phyloP scores from a whole-genome alignment of 116 monocot species.

The Iris pallida region DNA sequence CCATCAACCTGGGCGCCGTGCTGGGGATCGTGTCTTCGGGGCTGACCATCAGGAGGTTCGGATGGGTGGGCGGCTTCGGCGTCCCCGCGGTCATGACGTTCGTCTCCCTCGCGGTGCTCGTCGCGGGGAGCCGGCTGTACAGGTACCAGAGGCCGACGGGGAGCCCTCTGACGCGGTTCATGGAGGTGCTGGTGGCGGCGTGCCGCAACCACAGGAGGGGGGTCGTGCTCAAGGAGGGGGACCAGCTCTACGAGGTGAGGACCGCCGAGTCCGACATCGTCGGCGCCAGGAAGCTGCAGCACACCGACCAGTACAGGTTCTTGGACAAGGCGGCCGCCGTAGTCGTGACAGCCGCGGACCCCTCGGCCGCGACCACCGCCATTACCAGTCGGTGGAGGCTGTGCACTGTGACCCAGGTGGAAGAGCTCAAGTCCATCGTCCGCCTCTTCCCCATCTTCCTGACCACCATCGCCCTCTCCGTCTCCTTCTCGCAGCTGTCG shows the following conservation, averaged over 20 bases:
- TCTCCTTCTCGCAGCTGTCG: constrained; percentile 25
- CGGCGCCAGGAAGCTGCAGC: constrained; percentile 15
- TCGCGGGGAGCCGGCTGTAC: constrained; percentile 18
- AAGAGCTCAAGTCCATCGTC: constrained; percentile 36
- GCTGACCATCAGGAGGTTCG: constrained; percentile 15
- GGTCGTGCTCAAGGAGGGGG: background rate
- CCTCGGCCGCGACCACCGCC: no score
- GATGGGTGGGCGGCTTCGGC: constrained; percentile 22
- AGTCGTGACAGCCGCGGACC: no score
- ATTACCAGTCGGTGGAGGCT: no score
- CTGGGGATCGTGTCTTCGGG: constrained; percentile 19
- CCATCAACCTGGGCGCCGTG: constrained; percentile 28
- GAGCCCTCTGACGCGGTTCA: constrained; percentile 31
- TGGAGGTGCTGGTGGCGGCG: constrained; percentile 29
- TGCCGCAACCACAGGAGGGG: constrained; percentile 6
- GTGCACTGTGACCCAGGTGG: constrained; percentile 43
- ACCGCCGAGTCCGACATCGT: constrained; percentile 18
- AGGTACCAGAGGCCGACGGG: constrained; percentile 18
- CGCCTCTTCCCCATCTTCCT: constrained; percentile 37
- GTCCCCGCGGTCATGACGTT: constrained; percentile 3
- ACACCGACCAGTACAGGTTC: constrained; percentile 19
- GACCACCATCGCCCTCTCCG: constrained; percentile 26
- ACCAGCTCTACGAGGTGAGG: constrained; percentile 16
- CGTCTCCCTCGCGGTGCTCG: constrained; percentile 10
- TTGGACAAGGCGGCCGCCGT: constrained; percentile 29